Percentiles rank a stretch among this genome's conserved stretches.
Evolutionary conservation across 1,284 basidiomycete genomes (phyloP).

Genomic region (Malassezia restricta): DNA sequence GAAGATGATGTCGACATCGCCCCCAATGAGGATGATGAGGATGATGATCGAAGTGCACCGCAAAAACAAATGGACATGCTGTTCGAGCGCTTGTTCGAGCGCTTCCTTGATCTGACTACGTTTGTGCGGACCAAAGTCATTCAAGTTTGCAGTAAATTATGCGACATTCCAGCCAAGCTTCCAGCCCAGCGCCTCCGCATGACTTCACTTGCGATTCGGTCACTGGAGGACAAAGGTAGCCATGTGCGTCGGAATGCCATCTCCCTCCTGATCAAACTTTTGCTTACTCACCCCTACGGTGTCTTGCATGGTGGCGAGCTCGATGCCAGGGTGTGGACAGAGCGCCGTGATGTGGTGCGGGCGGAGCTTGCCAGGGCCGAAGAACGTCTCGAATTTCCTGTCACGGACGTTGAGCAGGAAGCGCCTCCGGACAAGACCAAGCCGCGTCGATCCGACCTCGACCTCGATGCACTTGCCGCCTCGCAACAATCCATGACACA

Average conservation of each 20-base stretch:
- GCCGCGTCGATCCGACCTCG: conserved; percentile 48
- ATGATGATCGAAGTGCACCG: conserved; percentile 48
- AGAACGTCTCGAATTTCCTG: conserved; percentile 32
- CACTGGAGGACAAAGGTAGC: conserved; percentile 80
- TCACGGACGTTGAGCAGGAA: conserved; percentile 37
- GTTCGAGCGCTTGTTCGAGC: conserved; percentile 71
- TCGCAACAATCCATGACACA: conserved; percentile 31
- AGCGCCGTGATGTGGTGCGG: conserved; percentile 53
- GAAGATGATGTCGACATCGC: conserved; percentile 18
- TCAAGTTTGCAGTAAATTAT: conserved; percentile 59
- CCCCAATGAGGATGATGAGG: conserved; percentile 20
- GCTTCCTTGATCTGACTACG: conserved; percentile 74
- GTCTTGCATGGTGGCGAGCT: conserved; percentile 72
- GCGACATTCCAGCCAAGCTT: conserved; percentile 65
- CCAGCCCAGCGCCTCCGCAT: conserved; percentile 72
- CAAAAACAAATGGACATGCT: conserved; percentile 72
- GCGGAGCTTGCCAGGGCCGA: conserved; percentile 52
- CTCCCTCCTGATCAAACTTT: conserved; percentile 62
- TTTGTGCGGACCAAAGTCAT: conserved; percentile 86
- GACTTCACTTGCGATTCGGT: conserved; percentile 62
- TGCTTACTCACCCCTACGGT: conserved; percentile 82
- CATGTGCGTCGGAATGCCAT: conserved; percentile 76
- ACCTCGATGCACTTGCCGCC: conserved; percentile 28
- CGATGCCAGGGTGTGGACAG: conserved; percentile 61
- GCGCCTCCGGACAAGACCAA: conserved; percentile 44